phyloP scores from a whole-genome alignment of 2,329 filamentous ascomycete genomes.

The Drechslera avenae region DNA sequence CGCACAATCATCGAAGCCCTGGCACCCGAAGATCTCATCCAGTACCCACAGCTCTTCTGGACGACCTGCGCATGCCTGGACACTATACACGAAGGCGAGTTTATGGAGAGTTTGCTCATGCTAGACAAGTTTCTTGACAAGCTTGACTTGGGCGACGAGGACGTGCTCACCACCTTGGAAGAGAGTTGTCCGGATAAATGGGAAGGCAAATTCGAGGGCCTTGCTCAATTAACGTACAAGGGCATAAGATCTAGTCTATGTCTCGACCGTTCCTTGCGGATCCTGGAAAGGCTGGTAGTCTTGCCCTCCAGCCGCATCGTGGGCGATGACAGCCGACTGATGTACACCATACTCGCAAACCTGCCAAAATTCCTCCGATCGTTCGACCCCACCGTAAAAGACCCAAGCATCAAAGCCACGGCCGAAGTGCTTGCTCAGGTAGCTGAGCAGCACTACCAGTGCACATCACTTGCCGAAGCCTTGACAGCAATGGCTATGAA shows the following conservation, averaged over 20 bases:
- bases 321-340: slow-evolving; percentile 78
- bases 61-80: slow-evolving; percentile 95
- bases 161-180: slow-evolving; percentile 71
- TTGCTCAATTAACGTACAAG: slow-evolving; percentile 87
- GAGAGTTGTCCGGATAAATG: slow-evolving; percentile 83
- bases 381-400: slow-evolving; percentile 68
- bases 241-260: slow-evolving; percentile 86
- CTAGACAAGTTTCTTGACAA: slow-evolving; percentile 84
- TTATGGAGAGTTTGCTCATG: slow-evolving; percentile 89
- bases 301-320: slow-evolving; percentile 81
- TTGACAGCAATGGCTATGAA: slow-evolving; percentile 72
- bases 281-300: slow-evolving; percentile 77
- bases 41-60: slow-evolving; percentile 98
- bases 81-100: slow-evolving; percentile 95
- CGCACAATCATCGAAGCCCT: slow-evolving; percentile 89
- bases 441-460: slow-evolving; percentile 75
- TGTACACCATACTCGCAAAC: slow-evolving; percentile 90
- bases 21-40: slow-evolving; percentile 75
- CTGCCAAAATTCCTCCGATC: slow-evolving; percentile 82
- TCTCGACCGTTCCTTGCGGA: slow-evolving; percentile 75
- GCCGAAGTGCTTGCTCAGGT: slow-evolving; percentile 73
- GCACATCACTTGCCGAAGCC: slow-evolving; percentile 68
- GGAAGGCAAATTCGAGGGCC: slow-evolving; percentile 86
- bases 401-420: slow-evolving; percentile 57
- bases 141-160: slow-evolving; percentile 75